Base-by-base conservation (phyloP, 805 yeast species). In the Saccharomycopsis capsularis region DNA sequence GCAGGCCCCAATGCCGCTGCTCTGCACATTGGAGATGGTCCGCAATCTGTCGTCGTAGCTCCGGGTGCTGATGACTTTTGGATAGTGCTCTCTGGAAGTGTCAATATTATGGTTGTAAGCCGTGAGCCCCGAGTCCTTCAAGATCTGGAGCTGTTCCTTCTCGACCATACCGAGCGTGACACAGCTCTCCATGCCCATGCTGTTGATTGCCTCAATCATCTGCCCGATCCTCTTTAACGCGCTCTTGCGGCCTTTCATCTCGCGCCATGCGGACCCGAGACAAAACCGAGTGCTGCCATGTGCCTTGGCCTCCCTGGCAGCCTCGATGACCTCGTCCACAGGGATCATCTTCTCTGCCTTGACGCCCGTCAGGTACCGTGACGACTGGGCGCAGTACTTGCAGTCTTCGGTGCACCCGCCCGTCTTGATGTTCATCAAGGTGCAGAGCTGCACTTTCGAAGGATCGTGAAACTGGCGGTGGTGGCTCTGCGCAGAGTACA, bases 231-330 rank as follows among this genome's bases (percentile, higher is more conserved):
- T 75, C 51, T 72, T 75, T 53, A 85, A 60, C 1, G 83, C 87
- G 16, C 79, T 73, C 62, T 82, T 84, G 43, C 93, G 69, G 16
- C 93, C 91, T 43, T 69, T 68, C 93, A 85, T 85, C 53, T 83
- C 91, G 61, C 93, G 73, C 93, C 91, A 85, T 2, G 93, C 93
- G 9, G 91, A 87, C 42, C 93, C 93, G 80, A 85, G 76, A 60
- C 93, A 85, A 60, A 85, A 85, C 55, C 93, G 69, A 0, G 93
- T 85, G 1, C 84, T 74, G 0, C 91, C 91, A 55, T 83, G 82
- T 4, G 57, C 67, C 57, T 81, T 80, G 11, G 93, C 90, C 45
- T 71, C 73, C 47, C 64, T 67, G 1, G 93, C 93, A 29, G 78
- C 81, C 44, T 66, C 69, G 56, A 81, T 63, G 1, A 85, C 90